These are phyloP conservation scores for Geoglossum glabrum DNA, from an alignment of 495 filamentous ascomycete genomes.

Conservation along the genomic window DNA sequence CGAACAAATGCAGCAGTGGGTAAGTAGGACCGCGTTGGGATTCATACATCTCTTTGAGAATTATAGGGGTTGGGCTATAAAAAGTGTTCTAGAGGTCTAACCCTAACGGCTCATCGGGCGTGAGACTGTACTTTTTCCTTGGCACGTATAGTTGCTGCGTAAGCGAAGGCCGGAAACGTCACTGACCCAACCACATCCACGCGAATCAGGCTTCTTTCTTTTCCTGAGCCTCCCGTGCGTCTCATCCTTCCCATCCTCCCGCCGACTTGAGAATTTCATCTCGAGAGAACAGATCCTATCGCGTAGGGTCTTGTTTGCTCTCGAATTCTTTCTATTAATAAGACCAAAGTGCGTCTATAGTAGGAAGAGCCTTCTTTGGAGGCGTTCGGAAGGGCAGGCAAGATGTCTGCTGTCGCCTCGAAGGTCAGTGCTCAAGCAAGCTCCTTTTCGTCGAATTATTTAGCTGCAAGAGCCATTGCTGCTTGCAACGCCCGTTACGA, in stretches of 20 bases:
- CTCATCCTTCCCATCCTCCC: background rate
- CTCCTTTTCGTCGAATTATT: conserved; percentile 1
- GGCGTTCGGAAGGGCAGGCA: conserved; percentile 16
- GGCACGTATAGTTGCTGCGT: background rate
- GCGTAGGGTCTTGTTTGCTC: conserved; percentile 3
- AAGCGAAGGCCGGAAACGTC: conserved; percentile 1
- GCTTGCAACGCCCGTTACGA: background rate
- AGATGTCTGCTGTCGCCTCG: conserved; percentile 37
- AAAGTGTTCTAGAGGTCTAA: background rate
- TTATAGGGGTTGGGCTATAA: background rate
- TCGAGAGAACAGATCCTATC: conserved; percentile 4
- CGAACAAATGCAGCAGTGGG: background rate
- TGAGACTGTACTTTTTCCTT: background rate
- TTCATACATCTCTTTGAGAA: background rate
- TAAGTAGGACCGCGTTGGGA: too few relatives aligned
- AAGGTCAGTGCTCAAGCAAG: conserved; percentile 27
- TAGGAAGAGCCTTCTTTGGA: conserved; percentile 13
- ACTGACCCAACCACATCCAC: background rate
- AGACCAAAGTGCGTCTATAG: conserved; percentile 6
- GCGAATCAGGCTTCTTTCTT: conserved; percentile 1
- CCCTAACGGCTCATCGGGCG: background rate
- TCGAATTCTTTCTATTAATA: conserved; percentile 4
- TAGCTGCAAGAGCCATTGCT: too few relatives aligned
- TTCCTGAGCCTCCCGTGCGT: background rate
- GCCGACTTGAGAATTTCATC: background rate